phyloP scores from a whole-genome alignment of 352 stramenopile species.

The Thalassiosira tumida region DNA sequence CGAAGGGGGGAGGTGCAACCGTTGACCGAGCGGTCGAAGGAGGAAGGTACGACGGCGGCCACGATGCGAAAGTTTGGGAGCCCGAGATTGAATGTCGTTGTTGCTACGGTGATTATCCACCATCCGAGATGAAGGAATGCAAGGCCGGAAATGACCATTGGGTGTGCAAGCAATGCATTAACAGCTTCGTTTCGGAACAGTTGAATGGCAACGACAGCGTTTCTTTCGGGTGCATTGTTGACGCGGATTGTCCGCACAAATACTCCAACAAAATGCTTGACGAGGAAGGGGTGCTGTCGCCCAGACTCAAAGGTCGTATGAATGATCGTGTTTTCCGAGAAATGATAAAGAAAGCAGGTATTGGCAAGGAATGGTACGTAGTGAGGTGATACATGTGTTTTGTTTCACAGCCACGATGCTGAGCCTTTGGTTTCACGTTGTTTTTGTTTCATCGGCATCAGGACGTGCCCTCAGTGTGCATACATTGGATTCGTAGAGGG shows the following conservation, averaged over 20 bases:
- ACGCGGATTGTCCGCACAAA: conserved; percentile 27
- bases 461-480: conserved; percentile 50
- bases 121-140: conserved; percentile 37
- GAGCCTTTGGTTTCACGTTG: too few relatives aligned
- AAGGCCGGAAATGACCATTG: conserved; percentile 19
- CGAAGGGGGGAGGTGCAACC: neutral
- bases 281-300: conserved; percentile 28
- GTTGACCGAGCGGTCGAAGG: neutral
- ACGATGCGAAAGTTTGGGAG: neutral
- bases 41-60: neutral
- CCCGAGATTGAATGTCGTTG: conserved; percentile 40
- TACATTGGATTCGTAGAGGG: conserved; percentile 54
- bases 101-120: conserved; percentile 46
- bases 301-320: conserved; percentile 39
- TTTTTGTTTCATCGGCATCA: neutral
- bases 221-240: conserved; percentile 58
- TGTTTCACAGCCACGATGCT: too few relatives aligned
- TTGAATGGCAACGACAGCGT: conserved; percentile 56
- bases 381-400: neutral
- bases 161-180: conserved; percentile 63
- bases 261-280: conserved; percentile 46
- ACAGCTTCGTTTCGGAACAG: conserved; percentile 59
- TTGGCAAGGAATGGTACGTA: conserved; percentile 32
- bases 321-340: conserved; percentile 56
- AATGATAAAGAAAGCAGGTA: conserved; percentile 38